Percentiles rank a stretch among this genome's conserved stretches.
Evolutionary conservation across 257 asterid species (phyloP).

Genomic region (Cruciata laevipes): DNA sequence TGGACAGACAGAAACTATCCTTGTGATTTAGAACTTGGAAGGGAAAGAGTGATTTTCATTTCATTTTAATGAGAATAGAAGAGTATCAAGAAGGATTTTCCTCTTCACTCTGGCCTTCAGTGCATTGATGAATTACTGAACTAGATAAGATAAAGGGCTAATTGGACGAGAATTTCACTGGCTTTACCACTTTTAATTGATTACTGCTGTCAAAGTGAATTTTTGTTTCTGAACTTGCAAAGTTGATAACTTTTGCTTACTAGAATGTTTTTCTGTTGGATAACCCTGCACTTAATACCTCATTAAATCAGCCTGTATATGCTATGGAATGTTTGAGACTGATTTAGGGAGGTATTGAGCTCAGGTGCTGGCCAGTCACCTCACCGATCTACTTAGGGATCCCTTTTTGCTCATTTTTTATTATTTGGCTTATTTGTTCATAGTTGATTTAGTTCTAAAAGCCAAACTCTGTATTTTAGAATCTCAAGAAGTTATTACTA

Average conservation of each 20-base stretch:
- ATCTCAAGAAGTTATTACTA: no score
- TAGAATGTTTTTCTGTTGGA: no score
- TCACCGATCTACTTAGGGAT: neutral
- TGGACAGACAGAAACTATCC: neutral
- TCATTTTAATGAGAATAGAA: neutral
- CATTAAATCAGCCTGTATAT: neutral
- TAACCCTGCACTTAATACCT: no score
- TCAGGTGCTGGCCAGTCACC: neutral
- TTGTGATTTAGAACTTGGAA: neutral
- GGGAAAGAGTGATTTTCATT: neutral
- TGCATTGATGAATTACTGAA: neutral
- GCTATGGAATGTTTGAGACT: neutral
- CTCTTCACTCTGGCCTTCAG: neutral
- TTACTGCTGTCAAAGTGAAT: neutral
- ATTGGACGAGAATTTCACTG: neutral
- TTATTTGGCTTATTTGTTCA: neutral
- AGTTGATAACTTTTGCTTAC: neutral
- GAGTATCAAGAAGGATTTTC: neutral
- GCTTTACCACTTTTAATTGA: neutral
- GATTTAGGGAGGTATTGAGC: neutral
- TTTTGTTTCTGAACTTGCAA: neutral
- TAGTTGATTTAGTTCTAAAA: neutral
- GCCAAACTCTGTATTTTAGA: conserved; percentile 1
- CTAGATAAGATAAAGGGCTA: neutral
- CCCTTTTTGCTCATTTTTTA: neutral